These are phyloP conservation scores for Gynochthodes officinalis DNA, from an alignment of 257 asterid species.

Conservation along the genomic window DNA sequence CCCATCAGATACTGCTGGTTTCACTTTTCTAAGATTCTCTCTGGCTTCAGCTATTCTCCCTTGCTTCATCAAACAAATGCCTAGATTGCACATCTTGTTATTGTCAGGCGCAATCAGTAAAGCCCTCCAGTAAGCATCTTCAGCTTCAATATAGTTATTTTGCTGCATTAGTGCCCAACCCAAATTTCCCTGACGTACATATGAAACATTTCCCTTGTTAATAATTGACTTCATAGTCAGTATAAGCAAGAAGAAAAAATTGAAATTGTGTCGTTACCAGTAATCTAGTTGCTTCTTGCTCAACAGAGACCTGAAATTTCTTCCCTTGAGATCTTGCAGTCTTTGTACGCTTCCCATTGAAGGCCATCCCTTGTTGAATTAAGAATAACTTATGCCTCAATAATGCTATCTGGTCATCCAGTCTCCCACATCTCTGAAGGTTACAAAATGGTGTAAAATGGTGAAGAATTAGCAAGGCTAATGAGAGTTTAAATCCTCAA, in stretches of 20 bases:
- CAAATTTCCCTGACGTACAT: slow-evolving; percentile 71
- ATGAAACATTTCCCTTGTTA: not conserved
- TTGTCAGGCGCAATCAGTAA: slow-evolving; percentile 80
- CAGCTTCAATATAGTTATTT: slow-evolving; percentile 81
- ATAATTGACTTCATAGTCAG: not conserved
- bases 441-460: not conserved
- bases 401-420: slow-evolving; percentile 76
- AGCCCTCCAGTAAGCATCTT: slow-evolving; percentile 83
- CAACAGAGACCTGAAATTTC: slow-evolving; percentile 96
- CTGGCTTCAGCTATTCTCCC: slow-evolving; percentile 87
- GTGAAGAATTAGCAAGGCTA: not conserved
- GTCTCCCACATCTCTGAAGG: slow-evolving; percentile 88
- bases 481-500: not conserved
- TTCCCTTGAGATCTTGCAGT: slow-evolving; percentile 97
- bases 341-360: slow-evolving; percentile 89
- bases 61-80: slow-evolving; percentile 92
- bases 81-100: slow-evolving; percentile 93
- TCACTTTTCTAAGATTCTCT: slow-evolving; percentile 75
- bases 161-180: slow-evolving; percentile 99
- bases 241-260: too few relatives aligned
- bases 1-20: slow-evolving; percentile 83
- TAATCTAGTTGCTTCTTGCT: slow-evolving; percentile 90
- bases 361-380: slow-evolving; percentile 94
- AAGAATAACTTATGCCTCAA: slow-evolving; percentile 65
- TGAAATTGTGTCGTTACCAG: slow-evolving; percentile 45